Evolutionary conservation across 345 rosid genomes (phyloP), one percentile per base, ranked within the genome.

Genomic region (Dovyalis caffra): DNA sequence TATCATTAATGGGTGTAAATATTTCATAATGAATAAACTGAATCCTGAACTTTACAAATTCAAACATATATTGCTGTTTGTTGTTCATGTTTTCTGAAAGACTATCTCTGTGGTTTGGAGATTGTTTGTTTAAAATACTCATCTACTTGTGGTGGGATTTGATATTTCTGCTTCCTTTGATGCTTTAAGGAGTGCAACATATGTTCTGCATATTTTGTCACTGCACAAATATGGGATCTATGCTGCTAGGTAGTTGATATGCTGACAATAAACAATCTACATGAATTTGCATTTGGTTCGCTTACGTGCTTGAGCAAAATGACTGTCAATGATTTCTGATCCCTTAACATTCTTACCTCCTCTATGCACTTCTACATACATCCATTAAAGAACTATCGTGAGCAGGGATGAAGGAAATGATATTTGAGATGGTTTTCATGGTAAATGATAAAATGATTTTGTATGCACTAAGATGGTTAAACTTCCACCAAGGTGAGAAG

Each of bases 401-500:
- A 72, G 43, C 29, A 26, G 11, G 47, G 63, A 23, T 34, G 16
- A 5, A 34, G 3, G 34, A 71, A 23, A 15, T 8, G 31, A 43
- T 31, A 43, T 43, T 43, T 11, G 20, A 61, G 58, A 62, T 28
- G 7, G 29, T 56, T 56, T 56, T 56, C 6, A n/a, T 32, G 45
- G 66, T 3, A 35, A 64, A 16, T 60, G 45, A 20, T 9, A 58
- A n/a, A 31, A 23, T 72, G 26, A 23, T 8, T 63, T 45, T 31
- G 63, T n/a, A 21, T 77, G 66, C 33, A 8, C 49, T 70, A 33
- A 31, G 45, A 34, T 70, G 69, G 74, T 8, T 11, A 57, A 70
- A 63, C 25, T 51, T 49, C 23, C 57, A 49, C 57, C 57, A 49
- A 18, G 57, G 60, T 23, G 14, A 2, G 60, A 53, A 53, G 26